Conservation (phyloP, 257 asterid species). For the Craterostigma plantagineum region DNA sequence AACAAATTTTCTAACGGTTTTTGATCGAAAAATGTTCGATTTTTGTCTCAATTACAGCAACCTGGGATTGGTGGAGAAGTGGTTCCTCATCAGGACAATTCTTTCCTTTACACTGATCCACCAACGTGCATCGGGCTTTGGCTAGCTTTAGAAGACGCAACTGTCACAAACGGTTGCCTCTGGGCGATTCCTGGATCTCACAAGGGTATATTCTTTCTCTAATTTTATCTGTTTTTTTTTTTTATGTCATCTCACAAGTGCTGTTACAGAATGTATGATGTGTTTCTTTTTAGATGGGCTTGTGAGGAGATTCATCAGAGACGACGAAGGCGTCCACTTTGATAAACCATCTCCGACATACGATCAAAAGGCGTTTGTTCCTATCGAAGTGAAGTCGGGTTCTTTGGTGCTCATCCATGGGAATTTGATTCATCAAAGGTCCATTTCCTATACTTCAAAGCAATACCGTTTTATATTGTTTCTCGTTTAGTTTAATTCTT, state of each 20-base stretch:
- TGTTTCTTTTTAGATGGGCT: slow-evolving; percentile 42
- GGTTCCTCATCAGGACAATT: slow-evolving; percentile 86
- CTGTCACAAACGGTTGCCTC: slow-evolving; percentile 65
- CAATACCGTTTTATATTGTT: background rate
- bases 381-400: slow-evolving; percentile 67
- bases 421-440: slow-evolving; percentile 76
- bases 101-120: slow-evolving; percentile 60
- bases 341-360: slow-evolving; percentile 68
- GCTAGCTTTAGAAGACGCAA: slow-evolving; percentile 85
- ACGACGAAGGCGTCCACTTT: slow-evolving; percentile 63
- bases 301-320: slow-evolving; percentile 80
- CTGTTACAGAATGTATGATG: too few species aligned
- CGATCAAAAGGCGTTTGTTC: slow-evolving; percentile 48
- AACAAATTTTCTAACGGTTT: too few species aligned
- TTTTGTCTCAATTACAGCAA: slow-evolving; percentile 24
- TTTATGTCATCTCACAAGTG: too few species aligned
- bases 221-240: too few species aligned
- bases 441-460: slow-evolving; percentile 3
- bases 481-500: background rate
- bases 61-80: slow-evolving; percentile 83
- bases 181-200: slow-evolving; percentile 96
- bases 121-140: slow-evolving; percentile 82
- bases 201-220: slow-evolving; percentile 27
- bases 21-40: too few species aligned
- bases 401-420: slow-evolving; percentile 67